Base-by-base conservation (phyloP, 2,329 filamentous ascomycete species). In the Aspergillus japonicus region DNA sequence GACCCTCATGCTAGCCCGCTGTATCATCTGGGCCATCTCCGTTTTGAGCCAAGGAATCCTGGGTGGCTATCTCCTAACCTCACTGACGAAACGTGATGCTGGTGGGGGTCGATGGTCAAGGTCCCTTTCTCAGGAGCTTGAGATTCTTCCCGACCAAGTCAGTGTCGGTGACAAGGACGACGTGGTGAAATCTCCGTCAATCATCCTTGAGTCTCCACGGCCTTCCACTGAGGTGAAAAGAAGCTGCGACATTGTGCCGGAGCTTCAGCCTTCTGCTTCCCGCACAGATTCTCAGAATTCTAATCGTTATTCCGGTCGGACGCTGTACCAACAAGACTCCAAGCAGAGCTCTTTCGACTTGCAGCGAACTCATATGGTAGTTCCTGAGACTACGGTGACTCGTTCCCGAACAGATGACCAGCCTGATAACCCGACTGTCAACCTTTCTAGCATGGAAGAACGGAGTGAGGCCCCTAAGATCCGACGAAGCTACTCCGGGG, bases 1-100 rank as follows among this genome's bases (percentile, higher is more conserved):
- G n/a, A 48, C 63, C 1, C 53, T 71, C 16, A 66, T 78, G 44
- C 66, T 74, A 33, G 70, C 70, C 21, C 75, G 79, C 47, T 75
- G 77, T 56, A 68, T 73, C 10, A 61, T 74, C 42, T 76, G 73
- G 73, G 66, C 67, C 3, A 54, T 73, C 3, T 74, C 74, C 2
- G 62, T 75, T 10, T 67, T 76, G 11, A 53, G 59, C 3, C 69
- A 77, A 54, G 69, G 70, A 14, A 50, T 72, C 4, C 69, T 73
- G 50, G 73, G 66, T 52, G 72, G 72, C 11, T 68, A 64, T 48
- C 55, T 74, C n/a, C 56, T 72, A 44, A 60, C 64, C 5, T 61
- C 62, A 24, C 39, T 66, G 58, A 57, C 52, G 23, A 60, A 49
- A 50, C 56, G 57, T n/a, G 47, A 57, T 21, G 42, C 35, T 42